These are phyloP conservation scores for Cryptomeria japonica DNA, from an alignment of 75 land plant genomes.

Conservation along the genomic window DNA sequence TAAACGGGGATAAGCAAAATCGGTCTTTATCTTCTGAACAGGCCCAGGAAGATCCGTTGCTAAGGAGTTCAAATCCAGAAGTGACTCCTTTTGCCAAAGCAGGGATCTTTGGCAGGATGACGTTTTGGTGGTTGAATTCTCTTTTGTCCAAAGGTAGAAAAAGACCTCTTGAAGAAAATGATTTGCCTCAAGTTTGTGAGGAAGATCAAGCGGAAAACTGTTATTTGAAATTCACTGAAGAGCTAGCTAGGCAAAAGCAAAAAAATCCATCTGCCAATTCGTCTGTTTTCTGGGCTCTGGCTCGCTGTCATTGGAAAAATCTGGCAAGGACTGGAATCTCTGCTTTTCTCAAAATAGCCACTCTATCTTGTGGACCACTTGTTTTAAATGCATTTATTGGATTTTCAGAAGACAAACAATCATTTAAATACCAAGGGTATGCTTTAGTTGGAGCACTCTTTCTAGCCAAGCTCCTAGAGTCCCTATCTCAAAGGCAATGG, in stretches of 20 bases:
- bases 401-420: conserved; percentile 43
- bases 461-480: conserved; percentile 21
- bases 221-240: conserved; percentile 28
- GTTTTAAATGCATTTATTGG: conserved; percentile 63
- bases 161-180: conserved; percentile 46
- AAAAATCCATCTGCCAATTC: conserved; percentile 10
- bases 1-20: background rate
- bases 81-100: conserved; percentile 56
- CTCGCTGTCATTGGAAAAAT: conserved; percentile 45
- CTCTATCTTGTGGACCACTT: conserved; percentile 61
- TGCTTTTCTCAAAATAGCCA: conserved; percentile 56
- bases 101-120: conserved; percentile 51
- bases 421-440: conserved; percentile 42
- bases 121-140: conserved; percentile 85
- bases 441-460: conserved; percentile 22
- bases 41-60: background rate
- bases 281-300: conserved; percentile 39
- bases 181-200: conserved; percentile 51
- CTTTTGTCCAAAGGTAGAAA: conserved; percentile 58
- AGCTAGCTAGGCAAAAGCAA: conserved; percentile 13
- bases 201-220: conserved; percentile 45
- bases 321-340: conserved; percentile 53
- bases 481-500: conserved; percentile 29
- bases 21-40: background rate
- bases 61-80: background rate